These are phyloP conservation scores for Leishmania martiniquensis DNA, from an alignment of 208 protist genomes.

Conservation along the genomic window DNA sequence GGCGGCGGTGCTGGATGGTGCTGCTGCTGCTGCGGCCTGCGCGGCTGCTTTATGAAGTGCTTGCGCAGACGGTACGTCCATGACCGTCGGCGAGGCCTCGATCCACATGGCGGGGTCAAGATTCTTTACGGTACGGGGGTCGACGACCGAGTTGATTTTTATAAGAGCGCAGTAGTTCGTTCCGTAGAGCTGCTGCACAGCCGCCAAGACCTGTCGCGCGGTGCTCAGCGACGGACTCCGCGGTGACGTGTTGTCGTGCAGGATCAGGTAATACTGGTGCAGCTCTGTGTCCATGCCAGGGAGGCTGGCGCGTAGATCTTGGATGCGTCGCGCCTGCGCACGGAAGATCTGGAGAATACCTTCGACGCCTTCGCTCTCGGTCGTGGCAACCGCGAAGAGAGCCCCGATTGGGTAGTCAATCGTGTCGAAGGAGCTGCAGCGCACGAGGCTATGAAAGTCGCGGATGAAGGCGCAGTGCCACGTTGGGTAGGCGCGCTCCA, in stretches of 20 bases:
- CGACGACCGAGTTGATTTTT: slow-evolving; percentile 66
- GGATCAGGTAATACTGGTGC: slow-evolving; percentile 67
- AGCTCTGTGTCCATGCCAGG: slow-evolving; percentile 75
- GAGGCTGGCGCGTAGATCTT: slow-evolving; percentile 45
- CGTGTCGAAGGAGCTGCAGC: slow-evolving; percentile 77
- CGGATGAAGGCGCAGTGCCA: slow-evolving; percentile 68
- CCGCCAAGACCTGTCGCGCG: slow-evolving; percentile 41
- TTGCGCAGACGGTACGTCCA: slow-evolving; percentile 65
- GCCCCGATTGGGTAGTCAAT: slow-evolving; percentile 79
- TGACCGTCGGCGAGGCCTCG: slow-evolving; percentile 59
- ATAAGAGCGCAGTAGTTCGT: slow-evolving; percentile 61
- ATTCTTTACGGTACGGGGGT: slow-evolving; percentile 50
- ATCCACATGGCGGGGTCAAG: slow-evolving; percentile 72
- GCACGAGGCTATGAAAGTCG: slow-evolving; percentile 62
- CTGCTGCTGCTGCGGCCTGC: slow-evolving; percentile 9
- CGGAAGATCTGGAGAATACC: slow-evolving; percentile 54
- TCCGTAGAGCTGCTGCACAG: slow-evolving; percentile 57
- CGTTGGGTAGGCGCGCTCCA: slow-evolving; percentile 59
- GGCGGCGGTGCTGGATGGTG: slow-evolving; percentile 11
- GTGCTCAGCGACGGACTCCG: slow-evolving; percentile 39
- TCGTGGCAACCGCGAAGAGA: slow-evolving; percentile 66
- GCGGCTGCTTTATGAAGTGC: slow-evolving; percentile 25
- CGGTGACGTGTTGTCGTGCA: slow-evolving; percentile 70
- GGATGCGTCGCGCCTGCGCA: slow-evolving; percentile 37
- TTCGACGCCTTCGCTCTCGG: slow-evolving; percentile 52